These are phyloP conservation scores for Stygiomarasmius scandens DNA, from an alignment of 1,284 basidiomycete species.

Conservation along the genomic window DNA sequence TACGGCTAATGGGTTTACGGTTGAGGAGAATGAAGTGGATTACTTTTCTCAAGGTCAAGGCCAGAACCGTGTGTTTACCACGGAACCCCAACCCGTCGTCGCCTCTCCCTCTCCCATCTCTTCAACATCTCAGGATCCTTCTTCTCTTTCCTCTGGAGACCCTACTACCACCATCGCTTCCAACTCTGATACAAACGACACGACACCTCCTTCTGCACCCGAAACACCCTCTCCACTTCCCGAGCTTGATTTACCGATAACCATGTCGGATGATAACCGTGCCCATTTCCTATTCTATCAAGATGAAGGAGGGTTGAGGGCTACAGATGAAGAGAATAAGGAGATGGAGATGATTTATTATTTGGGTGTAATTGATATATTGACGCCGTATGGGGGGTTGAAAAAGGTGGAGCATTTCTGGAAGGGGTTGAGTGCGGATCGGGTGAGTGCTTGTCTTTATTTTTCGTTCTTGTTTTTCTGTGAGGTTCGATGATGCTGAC, in stretches of 20 bases:
- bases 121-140: too few species aligned
- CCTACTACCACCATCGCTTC: not conserved
- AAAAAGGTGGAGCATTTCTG: constrained; percentile 92
- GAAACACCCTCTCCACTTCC: not conserved
- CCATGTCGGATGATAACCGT: constrained; percentile 58
- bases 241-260: not conserved
- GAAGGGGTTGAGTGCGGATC: constrained; percentile 88
- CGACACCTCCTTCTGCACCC: not conserved
- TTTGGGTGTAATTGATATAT: constrained; percentile 91
- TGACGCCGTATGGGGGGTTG: constrained; percentile 82
- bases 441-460: constrained; percentile 59
- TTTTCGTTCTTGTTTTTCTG: constrained; percentile 7
- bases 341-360: constrained; percentile 88
- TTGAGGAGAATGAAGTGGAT: too few species aligned
- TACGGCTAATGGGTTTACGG: too few species aligned
- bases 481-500: constrained; percentile 9
- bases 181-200: not conserved
- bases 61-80: too few species aligned
- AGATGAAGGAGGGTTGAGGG: constrained; percentile 92
- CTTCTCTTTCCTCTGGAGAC: too few species aligned
- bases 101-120: too few species aligned
- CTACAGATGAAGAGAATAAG: constrained; percentile 85
- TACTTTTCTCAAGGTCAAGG: too few species aligned
- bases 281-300: constrained; percentile 93
- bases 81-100: too few species aligned